Percentiles rank a stretch among this genome's conserved stretches.
These are phyloP conservation scores for Rhamnella rubrinervis DNA, from an alignment of 331 rosid species.

Conservation along the genomic window DNA sequence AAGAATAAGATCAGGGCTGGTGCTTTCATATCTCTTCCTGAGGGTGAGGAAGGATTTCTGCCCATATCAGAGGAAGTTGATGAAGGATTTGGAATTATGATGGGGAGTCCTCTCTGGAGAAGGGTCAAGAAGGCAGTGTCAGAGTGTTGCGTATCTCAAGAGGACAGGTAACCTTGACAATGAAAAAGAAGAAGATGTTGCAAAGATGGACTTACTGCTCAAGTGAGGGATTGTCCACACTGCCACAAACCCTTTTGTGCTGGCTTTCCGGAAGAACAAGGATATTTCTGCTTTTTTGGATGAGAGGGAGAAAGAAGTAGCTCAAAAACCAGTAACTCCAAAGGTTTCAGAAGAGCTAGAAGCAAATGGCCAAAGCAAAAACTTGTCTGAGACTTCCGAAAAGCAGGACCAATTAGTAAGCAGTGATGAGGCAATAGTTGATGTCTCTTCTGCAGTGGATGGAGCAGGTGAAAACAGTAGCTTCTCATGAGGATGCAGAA, in stretches of 20 bases:
- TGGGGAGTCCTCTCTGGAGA: conserved; percentile 68
- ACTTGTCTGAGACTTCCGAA: conserved; percentile 32
- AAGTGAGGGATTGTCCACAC: conserved; percentile 51
- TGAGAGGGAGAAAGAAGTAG: conserved; percentile 61
- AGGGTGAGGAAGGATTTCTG: conserved; percentile 95
- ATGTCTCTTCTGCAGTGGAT: conserved; percentile 31
- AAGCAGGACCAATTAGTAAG: conserved; percentile 38
- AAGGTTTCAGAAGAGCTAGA: conserved; percentile 41
- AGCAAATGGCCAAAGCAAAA: conserved; percentile 37
- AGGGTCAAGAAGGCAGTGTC: conserved; percentile 80
- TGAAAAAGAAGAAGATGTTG: conserved; percentile 81
- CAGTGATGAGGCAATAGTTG: conserved; percentile 27
- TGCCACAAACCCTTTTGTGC: conserved; percentile 83
- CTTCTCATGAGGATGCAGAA: conserved; percentile 31
- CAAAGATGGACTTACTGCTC: conserved; percentile 34
- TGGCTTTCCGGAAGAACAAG: conserved; percentile 89
- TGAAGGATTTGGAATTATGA: conserved; percentile 66
- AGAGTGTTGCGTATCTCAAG: conserved; percentile 77
- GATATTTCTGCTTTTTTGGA: conserved; percentile 81
- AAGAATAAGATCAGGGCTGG: conserved; percentile 79
- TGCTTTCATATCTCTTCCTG: conserved; percentile 88
- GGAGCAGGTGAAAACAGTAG: conserved; percentile 31
- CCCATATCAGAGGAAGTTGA: conserved; percentile 72
- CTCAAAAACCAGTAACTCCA: conserved; percentile 31
- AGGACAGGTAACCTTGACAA: conserved; percentile 88